Evolutionary conservation across 345 rosid species (phyloP), one percentile per base, ranked within the genome.

Genomic region (Luvunga scandens): DNA sequence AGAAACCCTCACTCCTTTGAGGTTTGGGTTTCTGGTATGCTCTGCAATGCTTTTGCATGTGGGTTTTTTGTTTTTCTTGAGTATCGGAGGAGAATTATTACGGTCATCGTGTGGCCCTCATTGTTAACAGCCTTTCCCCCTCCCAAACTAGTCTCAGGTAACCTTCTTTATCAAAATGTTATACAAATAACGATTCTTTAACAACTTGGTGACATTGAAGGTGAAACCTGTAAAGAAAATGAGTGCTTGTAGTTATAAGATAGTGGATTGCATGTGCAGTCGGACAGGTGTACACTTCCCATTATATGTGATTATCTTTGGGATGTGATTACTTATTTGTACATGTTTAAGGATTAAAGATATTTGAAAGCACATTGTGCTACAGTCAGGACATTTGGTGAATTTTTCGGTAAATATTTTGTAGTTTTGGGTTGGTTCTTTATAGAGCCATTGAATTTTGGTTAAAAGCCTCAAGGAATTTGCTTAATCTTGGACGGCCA

Each of bases 11-110:
- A 79, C 85, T 61, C 89, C 89, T 22, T 63, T 84, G 75, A 71
- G 89, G 30, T 83, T 56, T 87, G 89, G 89, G 71, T 87, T 57
- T 83, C 68, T 59, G 87, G 56, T 87, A 87, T 56, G 87, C 86
- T 65, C 42, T 84, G 33, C 87, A 87, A 81, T 84, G 89, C n/a
- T 22, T 78, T 25, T 84, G 75, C 89, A 84, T 75, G 82, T 83
- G 76, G 86, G 76, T 68, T 81, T n/a, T n/a, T 81, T 70, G 79
- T 81, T 10, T 81, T 19, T 69, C 24, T 77, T 60, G 83, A 87
- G 80, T 81, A 71, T 66, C 69, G 75, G 75, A 77, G 74, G 45
- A 83, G 36, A 75, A 63, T 59, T 57, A 57, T 70, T 55, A 22
- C 25, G 73, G 60, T 42, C 78, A 66, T 56, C 78, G 69, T 25